These are phyloP conservation scores for Nigrospora sphaerica DNA, from an alignment of 2,329 filamentous ascomycete species.

Conservation along the genomic window DNA sequence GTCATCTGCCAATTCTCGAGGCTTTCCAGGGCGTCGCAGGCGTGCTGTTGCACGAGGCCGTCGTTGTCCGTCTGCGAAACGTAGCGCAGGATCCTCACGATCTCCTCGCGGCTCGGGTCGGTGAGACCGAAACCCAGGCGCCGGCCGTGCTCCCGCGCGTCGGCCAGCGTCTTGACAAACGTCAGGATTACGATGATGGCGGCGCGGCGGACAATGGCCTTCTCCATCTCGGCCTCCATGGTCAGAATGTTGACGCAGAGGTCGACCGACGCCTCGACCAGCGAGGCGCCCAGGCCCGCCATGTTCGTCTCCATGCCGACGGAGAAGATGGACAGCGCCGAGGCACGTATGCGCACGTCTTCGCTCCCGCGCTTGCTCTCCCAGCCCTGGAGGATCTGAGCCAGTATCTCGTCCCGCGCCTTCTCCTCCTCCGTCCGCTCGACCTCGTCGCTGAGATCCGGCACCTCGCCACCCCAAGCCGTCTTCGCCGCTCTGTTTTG, in stretches of 20 bases:
- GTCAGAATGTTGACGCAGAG: constrained; percentile 55
- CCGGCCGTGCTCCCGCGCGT: constrained; percentile 36
- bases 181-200: constrained; percentile 57
- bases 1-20: constrained; percentile 55
- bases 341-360: constrained; percentile 63
- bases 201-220: constrained; percentile 58
- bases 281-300: constrained; percentile 41
- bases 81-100: constrained; percentile 56
- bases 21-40: constrained; percentile 58
- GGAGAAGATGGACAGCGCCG: constrained; percentile 60
- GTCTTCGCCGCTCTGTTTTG: constrained; percentile 44
- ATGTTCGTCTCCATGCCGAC: constrained; percentile 54
- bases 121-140: constrained; percentile 47
- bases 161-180: constrained; percentile 53
- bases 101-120: constrained; percentile 49
- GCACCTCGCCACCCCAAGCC: constrained; percentile 47
- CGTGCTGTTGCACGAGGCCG: constrained; percentile 61
- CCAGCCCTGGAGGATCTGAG: constrained; percentile 60
- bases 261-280: constrained; percentile 53
- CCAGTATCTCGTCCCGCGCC: constrained; percentile 35
- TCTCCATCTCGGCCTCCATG: constrained; percentile 52
- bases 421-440: constrained; percentile 6
- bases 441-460: constrained; percentile 33
- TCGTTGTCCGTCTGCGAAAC: constrained; percentile 61
- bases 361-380: constrained; percentile 58